Evolutionary conservation across 768 basidiomycete genomes (phyloP), one percentile per base, ranked within the genome.

Genomic region (Suillus alpinus): DNA sequence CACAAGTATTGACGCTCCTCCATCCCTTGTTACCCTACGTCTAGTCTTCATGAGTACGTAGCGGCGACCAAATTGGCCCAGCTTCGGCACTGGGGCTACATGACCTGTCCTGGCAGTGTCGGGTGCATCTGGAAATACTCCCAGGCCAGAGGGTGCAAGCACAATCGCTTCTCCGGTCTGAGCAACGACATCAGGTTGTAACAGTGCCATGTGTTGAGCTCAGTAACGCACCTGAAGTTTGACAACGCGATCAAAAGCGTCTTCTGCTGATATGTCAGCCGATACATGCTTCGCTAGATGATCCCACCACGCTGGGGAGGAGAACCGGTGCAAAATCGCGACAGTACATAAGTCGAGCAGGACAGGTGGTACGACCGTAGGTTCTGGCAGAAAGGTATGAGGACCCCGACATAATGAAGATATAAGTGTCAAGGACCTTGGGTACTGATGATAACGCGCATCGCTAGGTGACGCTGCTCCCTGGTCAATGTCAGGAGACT

Each of bases 241-340:
- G 14, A 88, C 88, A 10, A 91, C 83, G 55, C 81, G 78, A 61
- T 89, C 84, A 61, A 91, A 90, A 0, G 83, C 86, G 40, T 87
- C 84, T 0, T 76, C 80, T 6, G 76, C 73, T 0, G 81, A 80
- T 58, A 89, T 80, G 62, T 88, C 82, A 0, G 86, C 85, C 0
- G 86, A 84, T 4, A 91, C 86, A 65, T 90, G 88, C 20, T 85
- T 82, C 1, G 81, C 76, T 0, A 91, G 68, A 64, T 91, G 87
- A 0, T 85, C 79, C 85, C 87, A 88, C 89, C 89, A 91, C 2
- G 86, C 78, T 0, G 87, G 86, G 0, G 90, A 91, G 0, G 88
- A 88, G 69, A 91, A 91, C 1, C 89, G 78, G 63, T 91, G 89
- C 2, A 90, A 64, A n/a, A 91, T 81, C 0, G 83, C 72, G 0